Evolutionary conservation across 129 eudicot species (phyloP).

Genomic region (Gnaphalium uliginosum): DNA sequence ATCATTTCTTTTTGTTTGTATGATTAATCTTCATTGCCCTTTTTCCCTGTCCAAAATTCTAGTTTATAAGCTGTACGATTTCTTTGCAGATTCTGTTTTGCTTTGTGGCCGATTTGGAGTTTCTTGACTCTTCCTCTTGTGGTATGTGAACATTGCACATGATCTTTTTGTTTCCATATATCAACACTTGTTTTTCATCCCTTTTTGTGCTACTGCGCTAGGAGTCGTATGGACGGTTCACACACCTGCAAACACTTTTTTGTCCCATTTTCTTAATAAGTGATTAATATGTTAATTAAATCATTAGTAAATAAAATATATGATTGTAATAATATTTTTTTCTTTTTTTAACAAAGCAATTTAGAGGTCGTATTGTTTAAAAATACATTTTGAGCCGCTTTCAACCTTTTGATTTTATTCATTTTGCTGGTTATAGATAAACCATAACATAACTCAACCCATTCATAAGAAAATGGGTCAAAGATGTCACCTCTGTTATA

Average conservation of each 20-base stretch:
- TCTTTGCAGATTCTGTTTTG: constrained; percentile 64
- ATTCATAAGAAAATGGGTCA: background rate
- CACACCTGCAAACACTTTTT: background rate
- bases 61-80: background rate
- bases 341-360: no score
- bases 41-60: background rate
- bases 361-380: no score
- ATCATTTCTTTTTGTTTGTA: constrained; percentile 75
- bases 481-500: no score
- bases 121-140: constrained; percentile 89
- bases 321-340: no score
- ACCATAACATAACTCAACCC: background rate
- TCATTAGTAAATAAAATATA: no score
- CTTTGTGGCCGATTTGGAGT: constrained; percentile 94
- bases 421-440: background rate
- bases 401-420: background rate
- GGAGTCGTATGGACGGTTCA: background rate
- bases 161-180: background rate
- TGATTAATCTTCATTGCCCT: constrained; percentile 25
- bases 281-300: no score
- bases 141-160: constrained; percentile 34
- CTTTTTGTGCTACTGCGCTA: background rate
- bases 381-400: background rate
- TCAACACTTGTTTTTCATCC: background rate
- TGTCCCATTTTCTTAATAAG: background rate